Conservation (phyloP, 768 basidiomycete genomes). For the Pulveroboletus sp. region DNA sequence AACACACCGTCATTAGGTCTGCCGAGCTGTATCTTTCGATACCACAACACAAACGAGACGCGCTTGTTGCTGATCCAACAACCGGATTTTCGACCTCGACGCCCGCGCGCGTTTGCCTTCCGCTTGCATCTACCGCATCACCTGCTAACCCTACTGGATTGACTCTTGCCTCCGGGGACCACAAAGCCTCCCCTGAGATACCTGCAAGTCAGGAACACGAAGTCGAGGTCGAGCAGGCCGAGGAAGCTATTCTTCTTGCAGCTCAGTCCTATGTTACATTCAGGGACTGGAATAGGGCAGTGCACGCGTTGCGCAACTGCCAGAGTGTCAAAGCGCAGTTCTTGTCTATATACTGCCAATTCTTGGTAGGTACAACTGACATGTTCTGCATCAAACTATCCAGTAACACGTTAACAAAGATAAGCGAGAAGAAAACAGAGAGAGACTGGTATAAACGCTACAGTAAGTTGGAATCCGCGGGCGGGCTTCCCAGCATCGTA, state of each 20-base stretch:
- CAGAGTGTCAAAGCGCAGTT: slow-evolving; percentile 72
- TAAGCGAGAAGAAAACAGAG: slow-evolving; percentile 76
- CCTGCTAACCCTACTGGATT: slow-evolving; percentile 30
- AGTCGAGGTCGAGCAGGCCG: slow-evolving; percentile 48
- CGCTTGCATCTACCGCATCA: slow-evolving; percentile 32
- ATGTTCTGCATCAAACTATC: slow-evolving; percentile 4
- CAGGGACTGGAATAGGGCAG: slow-evolving; percentile 74
- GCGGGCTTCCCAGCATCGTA: background rate
- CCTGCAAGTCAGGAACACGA: slow-evolving; percentile 35
- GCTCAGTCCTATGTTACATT: slow-evolving; percentile 71
- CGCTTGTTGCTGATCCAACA: slow-evolving; percentile 21
- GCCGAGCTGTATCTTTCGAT: slow-evolving; percentile 69
- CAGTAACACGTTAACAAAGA: slow-evolving; percentile 39
- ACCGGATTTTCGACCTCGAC: slow-evolving; percentile 56
- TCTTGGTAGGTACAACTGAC: slow-evolving; percentile 58
- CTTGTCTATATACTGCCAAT: slow-evolving; percentile 73
- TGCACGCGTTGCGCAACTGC: slow-evolving; percentile 59
- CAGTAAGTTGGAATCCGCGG: slow-evolving; percentile 40
- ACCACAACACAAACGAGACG: slow-evolving; percentile 42
- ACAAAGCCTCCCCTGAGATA: slow-evolving; percentile 4
- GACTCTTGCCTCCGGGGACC: slow-evolving; percentile 21
- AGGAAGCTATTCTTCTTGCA: slow-evolving; percentile 67
- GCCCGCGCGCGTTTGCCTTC: slow-evolving; percentile 43
- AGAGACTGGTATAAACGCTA: slow-evolving; percentile 83
- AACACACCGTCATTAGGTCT: slow-evolving; percentile 46